These are phyloP conservation scores for Phytopythium sindhum DNA, from an alignment of 352 stramenopile species.

Conservation along the genomic window DNA sequence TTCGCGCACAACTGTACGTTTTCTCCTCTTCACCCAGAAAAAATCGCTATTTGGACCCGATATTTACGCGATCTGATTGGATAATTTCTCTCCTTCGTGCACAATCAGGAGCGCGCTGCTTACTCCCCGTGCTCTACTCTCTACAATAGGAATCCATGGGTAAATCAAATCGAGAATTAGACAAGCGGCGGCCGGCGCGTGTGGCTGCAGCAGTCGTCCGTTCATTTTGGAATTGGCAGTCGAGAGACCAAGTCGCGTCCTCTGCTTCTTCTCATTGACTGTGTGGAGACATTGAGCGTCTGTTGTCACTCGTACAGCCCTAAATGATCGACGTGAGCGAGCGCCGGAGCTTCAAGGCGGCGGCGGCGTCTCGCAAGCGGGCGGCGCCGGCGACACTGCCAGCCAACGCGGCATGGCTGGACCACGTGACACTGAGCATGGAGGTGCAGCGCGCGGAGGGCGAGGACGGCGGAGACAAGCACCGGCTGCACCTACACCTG, in stretches of 20 bases:
- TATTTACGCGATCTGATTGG: neutral
- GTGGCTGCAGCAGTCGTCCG: neutral
- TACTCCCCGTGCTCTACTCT: no score
- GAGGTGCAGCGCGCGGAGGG: slow-evolving; percentile 6
- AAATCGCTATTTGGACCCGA: neutral
- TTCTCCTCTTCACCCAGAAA: neutral
- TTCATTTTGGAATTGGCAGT: slow-evolving; percentile 1
- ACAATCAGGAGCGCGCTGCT: neutral
- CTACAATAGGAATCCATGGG: neutral
- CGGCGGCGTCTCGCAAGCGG: slow-evolving; percentile 16
- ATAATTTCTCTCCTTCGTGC: neutral
- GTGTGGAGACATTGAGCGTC: no score
- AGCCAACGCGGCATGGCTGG: slow-evolving; percentile 30
- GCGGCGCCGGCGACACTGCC: slow-evolving; percentile 24
- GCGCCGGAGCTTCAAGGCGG: neutral
- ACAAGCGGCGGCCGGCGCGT: neutral
- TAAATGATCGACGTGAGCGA: slow-evolving; percentile 2
- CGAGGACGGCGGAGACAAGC: neutral
- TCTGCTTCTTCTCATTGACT: neutral
- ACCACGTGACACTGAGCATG: slow-evolving; percentile 30
- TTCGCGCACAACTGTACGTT: neutral
- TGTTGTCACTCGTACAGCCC: no score
- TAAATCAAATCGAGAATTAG: slow-evolving; percentile 2
- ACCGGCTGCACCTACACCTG: slow-evolving; percentile 3
- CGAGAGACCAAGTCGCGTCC: neutral